These are phyloP conservation scores for Brassica napus DNA, from an alignment of 345 rosid species.

Conservation along the genomic window Da-Ae NC_063439.1:6182001-6182500, in stretches of 20 bases:
- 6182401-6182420: constrained; percentile 77
- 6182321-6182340: constrained; percentile 81
- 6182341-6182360: constrained; percentile 88
- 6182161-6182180: constrained; percentile 86
- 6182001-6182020: constrained; percentile 69
- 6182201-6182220: neutral
- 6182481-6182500: neutral
- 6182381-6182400: constrained; percentile 75
- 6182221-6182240: neutral
- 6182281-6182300: constrained; percentile 72
- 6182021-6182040: constrained; percentile 6
- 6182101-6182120: constrained; percentile 76
- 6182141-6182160: constrained; percentile 89
- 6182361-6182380: constrained; percentile 84
- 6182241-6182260: neutral
- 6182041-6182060: neutral
- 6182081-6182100: constrained; percentile 33
- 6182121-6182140: constrained; percentile 93
- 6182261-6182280: constrained; percentile 48
- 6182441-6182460: constrained; percentile 65
- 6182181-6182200: constrained; percentile 70
- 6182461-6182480: neutral
- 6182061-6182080: neutral
- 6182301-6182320: constrained; percentile 76
- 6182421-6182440: constrained; percentile 59